Evolutionary conservation across 2,329 filamentous ascomycete species (phyloP), one percentile per base, ranked within the genome.

Genomic region (Microdochium trichocladiopsis): DNA sequence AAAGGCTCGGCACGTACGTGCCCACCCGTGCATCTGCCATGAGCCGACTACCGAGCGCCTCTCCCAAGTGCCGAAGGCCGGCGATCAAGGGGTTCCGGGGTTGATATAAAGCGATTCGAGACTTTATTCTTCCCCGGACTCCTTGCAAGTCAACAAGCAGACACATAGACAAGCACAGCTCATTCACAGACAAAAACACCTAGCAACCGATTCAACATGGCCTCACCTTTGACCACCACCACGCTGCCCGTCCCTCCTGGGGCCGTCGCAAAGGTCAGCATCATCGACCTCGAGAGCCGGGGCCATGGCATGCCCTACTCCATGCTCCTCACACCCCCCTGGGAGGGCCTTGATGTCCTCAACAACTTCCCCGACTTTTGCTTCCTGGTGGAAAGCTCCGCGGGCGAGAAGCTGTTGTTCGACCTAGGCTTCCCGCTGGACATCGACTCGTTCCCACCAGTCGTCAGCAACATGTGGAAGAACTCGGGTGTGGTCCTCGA

Each of bases 341-440:
- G 48, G 2, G 50, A 50, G 23, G 53, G 50, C 2, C 50, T 52
- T 28, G 53, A 54, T 2, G 4, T 4, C 5, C 22, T 54, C 45
- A 23, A 48, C 2, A 4, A 10, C 37, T 9, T 16, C 2, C 25
- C 45, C 4, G n/a, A 45, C 3, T 60, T 55, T 55, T 61, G 56
- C 2, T 61, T 65, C 24, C 51, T 65, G 1, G 43, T 63, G 4
- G 59, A 63, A 23, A 56, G 57, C 48, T 63, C 67, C 0, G 67
- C 67, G 2, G 65, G 65, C 5, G 66, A 69, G 43, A 67, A 65
- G 22, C 58, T 75, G 1, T 60, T 78, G 3, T 78, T 76, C 55
- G 75, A 78, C 52, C 66, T 78, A 1, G 73, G 72, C 1, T 64
- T 73, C 5, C 65, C 70, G 4, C 74, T 74, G 55, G 72, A 79